Conservation (phyloP, 352 stramenopile species). For the Aphanomyces astaci region DNA sequence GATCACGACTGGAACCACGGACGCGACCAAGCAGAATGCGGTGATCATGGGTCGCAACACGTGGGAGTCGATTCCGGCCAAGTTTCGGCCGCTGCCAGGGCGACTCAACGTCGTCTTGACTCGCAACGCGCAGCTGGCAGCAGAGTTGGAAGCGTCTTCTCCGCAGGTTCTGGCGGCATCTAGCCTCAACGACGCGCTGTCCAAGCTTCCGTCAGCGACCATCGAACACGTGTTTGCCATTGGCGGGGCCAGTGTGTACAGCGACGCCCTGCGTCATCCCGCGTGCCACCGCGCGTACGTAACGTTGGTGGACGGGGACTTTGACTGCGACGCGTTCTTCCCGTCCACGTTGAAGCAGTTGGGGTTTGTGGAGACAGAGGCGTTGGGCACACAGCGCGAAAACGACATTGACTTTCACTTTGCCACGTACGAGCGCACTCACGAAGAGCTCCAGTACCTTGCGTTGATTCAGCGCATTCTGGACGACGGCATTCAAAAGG, state of each 20-base stretch:
- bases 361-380: slow-evolving; percentile 36
- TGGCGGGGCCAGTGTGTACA: slow-evolving; percentile 92
- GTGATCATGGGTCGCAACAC: slow-evolving; percentile 99
- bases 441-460: slow-evolving; percentile 78
- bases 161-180: slow-evolving; percentile 67
- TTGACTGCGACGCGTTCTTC: slow-evolving; percentile 92
- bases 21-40: slow-evolving; percentile 72
- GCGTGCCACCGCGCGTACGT: slow-evolving; percentile 85
- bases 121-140: slow-evolving; percentile 38
- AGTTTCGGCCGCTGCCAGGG: slow-evolving; percentile 92
- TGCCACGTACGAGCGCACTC: slow-evolving; percentile 47
- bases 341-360: slow-evolving; percentile 56
- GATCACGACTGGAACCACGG: slow-evolving; percentile 64
- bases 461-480: slow-evolving; percentile 96
- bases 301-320: slow-evolving; percentile 81
- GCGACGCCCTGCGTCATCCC: slow-evolving; percentile 81
- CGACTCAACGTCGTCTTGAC: slow-evolving; percentile 96
- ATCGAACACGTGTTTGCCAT: slow-evolving; percentile 96
- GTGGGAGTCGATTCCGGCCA: slow-evolving; percentile 96
- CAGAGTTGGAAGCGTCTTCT: background rate
- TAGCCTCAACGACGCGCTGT: slow-evolving; percentile 88
- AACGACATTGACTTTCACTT: slow-evolving; percentile 77
- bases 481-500: slow-evolving; percentile 85
- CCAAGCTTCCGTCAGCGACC: slow-evolving; percentile 44
- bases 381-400: slow-evolving; percentile 58